Evolutionary conservation across 306 rosid genomes (phyloP).

Genomic region (Trifolium fragiferum): DNA sequence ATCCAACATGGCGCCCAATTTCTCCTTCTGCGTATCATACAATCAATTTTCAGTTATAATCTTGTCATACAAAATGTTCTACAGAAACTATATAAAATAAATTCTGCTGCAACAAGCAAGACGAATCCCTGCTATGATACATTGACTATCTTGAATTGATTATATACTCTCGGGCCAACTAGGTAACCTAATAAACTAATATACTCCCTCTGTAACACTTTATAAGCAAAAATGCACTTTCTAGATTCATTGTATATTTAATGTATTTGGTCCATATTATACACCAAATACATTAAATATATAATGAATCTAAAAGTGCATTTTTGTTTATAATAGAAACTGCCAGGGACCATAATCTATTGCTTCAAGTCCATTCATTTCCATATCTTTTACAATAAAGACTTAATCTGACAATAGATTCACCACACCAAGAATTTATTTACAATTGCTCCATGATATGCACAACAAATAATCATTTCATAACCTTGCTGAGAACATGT

Average conservation of each 20-base stretch:
- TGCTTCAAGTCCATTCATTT: not conserved
- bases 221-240: too few species aligned
- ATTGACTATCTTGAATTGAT: not conserved
- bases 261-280: too few species aligned
- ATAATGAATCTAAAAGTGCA: too few species aligned
- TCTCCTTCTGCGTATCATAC: constrained; percentile 75
- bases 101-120: not conserved
- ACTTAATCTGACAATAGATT: constrained; percentile 21
- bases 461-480: not conserved
- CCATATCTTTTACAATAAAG: constrained; percentile 5
- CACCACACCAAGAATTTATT: not conserved
- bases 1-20: constrained; percentile 88
- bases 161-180: not conserved
- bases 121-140: constrained; percentile 16
- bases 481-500: not conserved
- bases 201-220: too few species aligned
- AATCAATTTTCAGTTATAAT: constrained; percentile 21
- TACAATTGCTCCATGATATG: constrained; percentile 4
- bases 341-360: not conserved
- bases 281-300: too few species aligned
- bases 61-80: not conserved
- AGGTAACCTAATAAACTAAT: too few species aligned
- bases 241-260: too few species aligned
- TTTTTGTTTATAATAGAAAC: too few species aligned
- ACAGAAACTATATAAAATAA: not conserved